Evolutionary conservation across 2,329 filamentous ascomycete species (phyloP).

Genomic region (Cordyceps pruinosa): DNA sequence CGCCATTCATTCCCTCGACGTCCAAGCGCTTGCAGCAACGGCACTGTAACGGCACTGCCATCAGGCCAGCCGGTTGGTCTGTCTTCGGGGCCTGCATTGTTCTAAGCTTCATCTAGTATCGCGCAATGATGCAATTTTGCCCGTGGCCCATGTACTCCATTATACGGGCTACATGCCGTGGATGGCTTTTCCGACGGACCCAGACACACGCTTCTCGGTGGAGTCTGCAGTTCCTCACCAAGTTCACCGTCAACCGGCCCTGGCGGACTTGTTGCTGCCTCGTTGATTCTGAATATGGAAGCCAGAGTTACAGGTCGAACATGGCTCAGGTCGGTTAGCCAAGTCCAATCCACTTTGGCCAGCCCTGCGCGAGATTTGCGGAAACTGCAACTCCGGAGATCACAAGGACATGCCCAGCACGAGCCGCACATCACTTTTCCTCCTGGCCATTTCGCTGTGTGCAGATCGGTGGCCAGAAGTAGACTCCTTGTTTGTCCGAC

Average conservation of each 20-base stretch:
- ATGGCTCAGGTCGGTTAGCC: not conserved
- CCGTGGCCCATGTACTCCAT: not conserved
- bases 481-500: not conserved
- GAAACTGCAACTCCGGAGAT: slow-evolving; percentile 6
- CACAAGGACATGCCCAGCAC: not conserved
- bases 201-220: not conserved
- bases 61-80: not conserved
- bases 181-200: slow-evolving; percentile 7
- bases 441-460: not conserved
- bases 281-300: not conserved
- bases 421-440: not conserved
- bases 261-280: not conserved
- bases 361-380: not conserved
- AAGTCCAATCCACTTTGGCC: not conserved
- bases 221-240: not conserved
- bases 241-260: not conserved
- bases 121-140: slow-evolving; percentile 6
- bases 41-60: not conserved
- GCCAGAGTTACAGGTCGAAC: not conserved
- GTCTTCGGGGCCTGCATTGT: not conserved
- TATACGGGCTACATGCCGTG: not conserved
- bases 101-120: slow-evolving; percentile 4
- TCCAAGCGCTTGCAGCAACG: not conserved
- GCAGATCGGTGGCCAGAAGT: not conserved
- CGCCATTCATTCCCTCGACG: not conserved